Evolutionary conservation across 306 rosid species (phyloP).

Genomic region (Carpinus fangiana): DNA sequence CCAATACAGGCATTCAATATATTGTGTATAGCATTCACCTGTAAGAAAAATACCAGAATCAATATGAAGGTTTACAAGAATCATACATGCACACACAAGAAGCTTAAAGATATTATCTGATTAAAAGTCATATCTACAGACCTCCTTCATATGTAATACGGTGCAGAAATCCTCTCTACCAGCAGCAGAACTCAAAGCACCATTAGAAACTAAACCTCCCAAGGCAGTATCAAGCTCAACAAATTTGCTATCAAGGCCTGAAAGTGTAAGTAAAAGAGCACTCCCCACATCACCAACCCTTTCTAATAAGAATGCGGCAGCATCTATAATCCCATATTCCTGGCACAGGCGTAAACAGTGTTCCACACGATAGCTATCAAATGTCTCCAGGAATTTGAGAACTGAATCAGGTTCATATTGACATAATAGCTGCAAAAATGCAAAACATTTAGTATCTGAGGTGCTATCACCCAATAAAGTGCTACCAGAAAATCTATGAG

Average conservation of each 20-base stretch:
- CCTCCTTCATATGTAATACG: slow-evolving; percentile 64
- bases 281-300: slow-evolving; percentile 94
- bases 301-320: slow-evolving; percentile 89
- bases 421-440: slow-evolving; percentile 72
- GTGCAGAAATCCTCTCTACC: slow-evolving; percentile 37
- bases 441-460: slow-evolving; percentile 11
- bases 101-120: slow-evolving; percentile 18
- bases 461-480: not conserved
- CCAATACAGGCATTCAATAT: slow-evolving; percentile 81
- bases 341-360: slow-evolving; percentile 89
- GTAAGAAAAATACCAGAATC: slow-evolving; percentile 28
- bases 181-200: slow-evolving; percentile 44
- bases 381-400: slow-evolving; percentile 88
- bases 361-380: slow-evolving; percentile 92
- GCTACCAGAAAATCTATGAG: slow-evolving; percentile 10
- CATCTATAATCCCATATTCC: slow-evolving; percentile 79
- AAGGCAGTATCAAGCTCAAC: slow-evolving; percentile 76
- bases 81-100: slow-evolving; percentile 23
- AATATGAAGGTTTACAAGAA: slow-evolving; percentile 27
- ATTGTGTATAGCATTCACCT: slow-evolving; percentile 63
- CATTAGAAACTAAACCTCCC: slow-evolving; percentile 48
- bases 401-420: slow-evolving; percentile 82
- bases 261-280: slow-evolving; percentile 86
- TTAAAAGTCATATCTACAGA: slow-evolving; percentile 36
- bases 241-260: slow-evolving; percentile 73